These are phyloP conservation scores for Solanum megistacrolobum DNA, from an alignment of 257 asterid genomes.

Conservation along the genomic window DNA sequence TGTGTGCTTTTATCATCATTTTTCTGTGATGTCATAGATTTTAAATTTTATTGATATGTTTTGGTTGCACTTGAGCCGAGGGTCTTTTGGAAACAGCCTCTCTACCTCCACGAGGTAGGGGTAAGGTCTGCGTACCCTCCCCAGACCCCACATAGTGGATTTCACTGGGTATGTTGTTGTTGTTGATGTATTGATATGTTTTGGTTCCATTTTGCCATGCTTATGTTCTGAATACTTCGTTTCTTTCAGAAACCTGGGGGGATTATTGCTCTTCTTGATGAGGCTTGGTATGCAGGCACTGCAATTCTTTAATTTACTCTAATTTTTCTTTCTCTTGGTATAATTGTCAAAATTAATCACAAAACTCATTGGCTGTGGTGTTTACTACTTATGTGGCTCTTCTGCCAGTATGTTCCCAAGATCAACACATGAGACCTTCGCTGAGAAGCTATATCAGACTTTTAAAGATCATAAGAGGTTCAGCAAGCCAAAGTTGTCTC, in stretches of 20 bases:
- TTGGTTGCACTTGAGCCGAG: neutral
- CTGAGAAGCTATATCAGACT: constrained; percentile 76
- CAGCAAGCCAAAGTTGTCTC: constrained; percentile 77
- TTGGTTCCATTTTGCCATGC: neutral
- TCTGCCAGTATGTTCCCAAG: constrained; percentile 82
- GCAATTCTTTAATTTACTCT: neutral
- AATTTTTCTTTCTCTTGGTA: neutral
- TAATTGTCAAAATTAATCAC: neutral
- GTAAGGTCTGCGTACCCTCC: neutral
- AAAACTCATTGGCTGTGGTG: neutral
- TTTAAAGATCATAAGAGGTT: constrained; percentile 83
- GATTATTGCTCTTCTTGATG: constrained; percentile 87
- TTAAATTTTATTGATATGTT: neutral
- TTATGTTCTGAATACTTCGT: constrained; percentile 5
- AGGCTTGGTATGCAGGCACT: constrained; percentile 67
- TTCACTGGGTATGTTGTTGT: neutral
- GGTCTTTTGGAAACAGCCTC: neutral
- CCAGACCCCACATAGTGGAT: neutral
- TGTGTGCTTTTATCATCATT: neutral
- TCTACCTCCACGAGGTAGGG: neutral
- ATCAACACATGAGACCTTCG: constrained; percentile 86
- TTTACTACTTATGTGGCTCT: neutral
- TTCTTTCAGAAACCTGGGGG: constrained; percentile 89
- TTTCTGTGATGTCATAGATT: neutral
- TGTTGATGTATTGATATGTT: neutral